Base-by-base conservation (phyloP, 176 grass and related monocot genomes). In the Musa itinerans region DNA sequence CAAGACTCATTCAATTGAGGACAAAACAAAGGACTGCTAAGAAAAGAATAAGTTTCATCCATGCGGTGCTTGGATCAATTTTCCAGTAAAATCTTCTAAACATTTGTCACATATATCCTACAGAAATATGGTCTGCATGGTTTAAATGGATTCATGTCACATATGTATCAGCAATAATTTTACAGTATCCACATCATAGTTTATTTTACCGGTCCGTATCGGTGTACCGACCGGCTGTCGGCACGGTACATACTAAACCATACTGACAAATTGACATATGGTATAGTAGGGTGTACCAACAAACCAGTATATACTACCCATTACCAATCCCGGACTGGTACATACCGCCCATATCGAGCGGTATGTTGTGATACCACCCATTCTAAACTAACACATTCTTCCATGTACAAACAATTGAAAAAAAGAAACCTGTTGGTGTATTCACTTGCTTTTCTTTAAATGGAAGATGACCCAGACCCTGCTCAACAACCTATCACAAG, bases 391-490 rank as follows among this genome's bases (percentile, higher is more conserved):
- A 10, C 8, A n/a, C 67, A 50, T 69, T 48, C 43, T 70, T 70
- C 8, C 17, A 11, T 70, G 15, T 11, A 34, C 50, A 11, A 70
- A 8, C 16, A 54, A 71, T 10, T 1, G 22, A 77, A 56, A 65
- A 63, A 50, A 73, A 80, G 84, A 82, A 87, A 99, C 95, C 95
- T 73, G 95, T 99, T 10, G 95, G 95, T 84, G 95, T 95, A 52
- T 82, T 88, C 74, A 95, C 85, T 79, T 95, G 91, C 81, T 90
- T 95, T 84, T 95, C 91, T 78, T 87, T 85, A 74, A 95, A 95
- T 51, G 91, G 91, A 84, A 95, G 91, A 81, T 86, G 83, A 69
- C 90, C 95, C 71, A 99, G 82, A 57, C 95, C 95, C 81, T 94
- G 90, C 81, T 99, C 95, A 25, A 99, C 90, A 72, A 99, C 95